A percentile compares a stretch with the other conserved stretches of the same genome.
These are phyloP conservation scores for Solanum aculeatissimum DNA, from an alignment of 305 asterid genomes.

Conservation along the genomic window DNA sequence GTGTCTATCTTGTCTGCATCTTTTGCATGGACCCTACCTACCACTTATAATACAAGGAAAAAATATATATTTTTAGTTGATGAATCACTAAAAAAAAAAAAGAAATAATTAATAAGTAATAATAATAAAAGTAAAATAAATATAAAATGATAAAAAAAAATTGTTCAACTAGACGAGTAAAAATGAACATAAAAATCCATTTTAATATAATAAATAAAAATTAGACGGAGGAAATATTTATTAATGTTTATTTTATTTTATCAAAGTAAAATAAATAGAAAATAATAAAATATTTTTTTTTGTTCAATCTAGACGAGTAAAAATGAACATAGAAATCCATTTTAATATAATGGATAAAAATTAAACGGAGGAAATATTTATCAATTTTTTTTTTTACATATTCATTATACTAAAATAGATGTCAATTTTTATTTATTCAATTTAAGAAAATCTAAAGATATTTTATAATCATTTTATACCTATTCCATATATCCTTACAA, in stretches of 20 bases:
- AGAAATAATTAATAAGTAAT: neutral
- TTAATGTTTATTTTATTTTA: neutral
- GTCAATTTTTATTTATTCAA: neutral
- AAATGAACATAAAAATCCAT: neutral
- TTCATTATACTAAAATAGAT: neutral
- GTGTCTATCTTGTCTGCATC: neutral
- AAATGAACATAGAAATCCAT: neutral
- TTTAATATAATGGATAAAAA: neutral
- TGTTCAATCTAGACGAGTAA: neutral
- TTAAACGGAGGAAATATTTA: neutral
- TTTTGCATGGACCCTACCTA: neutral
- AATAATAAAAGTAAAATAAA: neutral
- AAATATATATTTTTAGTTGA: neutral
- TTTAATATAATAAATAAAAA: neutral
- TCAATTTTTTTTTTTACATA: neutral
- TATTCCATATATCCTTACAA: neutral
- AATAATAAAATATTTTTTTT: neutral
- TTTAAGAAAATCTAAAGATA: neutral
- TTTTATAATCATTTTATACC: neutral
- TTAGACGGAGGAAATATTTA: neutral
- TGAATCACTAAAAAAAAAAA: neutral
- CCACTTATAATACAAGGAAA: neutral
- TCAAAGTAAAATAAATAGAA: neutral
- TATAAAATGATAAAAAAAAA: neutral
- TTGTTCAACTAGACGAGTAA: neutral